These are phyloP conservation scores for Curvularia hawaiiensis DNA, from an alignment of 2,329 filamentous ascomycete genomes.

Conservation along the genomic window DNA sequence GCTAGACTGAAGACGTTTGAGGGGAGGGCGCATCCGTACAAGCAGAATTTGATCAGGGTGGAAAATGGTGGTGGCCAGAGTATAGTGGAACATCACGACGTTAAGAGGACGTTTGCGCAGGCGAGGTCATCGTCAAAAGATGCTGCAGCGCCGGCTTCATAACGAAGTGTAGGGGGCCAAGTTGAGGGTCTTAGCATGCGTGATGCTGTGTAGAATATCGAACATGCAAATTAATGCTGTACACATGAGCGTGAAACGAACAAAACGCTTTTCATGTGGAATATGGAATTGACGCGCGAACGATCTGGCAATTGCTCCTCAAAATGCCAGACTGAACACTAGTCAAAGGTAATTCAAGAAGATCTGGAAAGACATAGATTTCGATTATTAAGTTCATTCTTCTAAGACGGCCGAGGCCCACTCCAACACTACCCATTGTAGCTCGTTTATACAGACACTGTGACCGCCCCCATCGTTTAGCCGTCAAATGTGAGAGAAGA, in stretches of 20 bases:
- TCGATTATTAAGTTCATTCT: constrained; percentile 24
- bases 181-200: not conserved
- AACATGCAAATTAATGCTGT: constrained; percentile 1
- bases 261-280: not conserved
- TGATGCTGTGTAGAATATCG: not conserved
- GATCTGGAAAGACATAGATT: not conserved
- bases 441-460: constrained; percentile 10
- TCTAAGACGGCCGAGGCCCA: constrained; percentile 5
- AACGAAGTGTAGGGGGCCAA: constrained; percentile 5
- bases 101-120: constrained; percentile 45
- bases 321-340: not conserved
- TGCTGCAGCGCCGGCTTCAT: constrained; percentile 27
- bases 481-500: constrained; percentile 6
- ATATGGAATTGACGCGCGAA: not conserved
- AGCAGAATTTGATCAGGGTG: constrained; percentile 81
- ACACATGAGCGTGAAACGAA: not conserved
- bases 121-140: constrained; percentile 21
- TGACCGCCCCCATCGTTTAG: constrained; percentile 1
- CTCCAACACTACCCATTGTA: constrained; percentile 7
- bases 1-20: constrained; percentile 94
- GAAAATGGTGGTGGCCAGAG: constrained; percentile 47
- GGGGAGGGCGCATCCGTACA: constrained; percentile 88
- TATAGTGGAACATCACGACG: constrained; percentile 43
- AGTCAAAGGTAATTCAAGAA: not conserved
- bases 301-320: not conserved